Evolutionary conservation across 768 basidiomycete species (phyloP), one percentile per base, ranked within the genome.

Genomic region (Macrolepiota dolichaula): DNA sequence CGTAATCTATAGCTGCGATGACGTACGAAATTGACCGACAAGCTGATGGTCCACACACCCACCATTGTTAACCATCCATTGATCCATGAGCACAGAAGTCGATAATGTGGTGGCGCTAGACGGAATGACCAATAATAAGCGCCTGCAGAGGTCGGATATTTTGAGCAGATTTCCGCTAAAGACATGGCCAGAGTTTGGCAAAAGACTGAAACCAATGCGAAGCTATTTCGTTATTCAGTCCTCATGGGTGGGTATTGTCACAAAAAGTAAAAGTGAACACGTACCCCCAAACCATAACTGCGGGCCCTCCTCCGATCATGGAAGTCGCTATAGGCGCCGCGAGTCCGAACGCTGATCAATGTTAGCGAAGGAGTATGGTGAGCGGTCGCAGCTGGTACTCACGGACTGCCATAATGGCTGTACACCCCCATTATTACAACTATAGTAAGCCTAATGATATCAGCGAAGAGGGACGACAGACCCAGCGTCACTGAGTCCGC

Each of bases 61-160:
- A 86, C 85, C 66, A 87, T 75, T 1, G 83, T 85, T 17, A 88
- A 71, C 87, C 87, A 89, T 5, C 87, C 87, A 59, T 85, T 84
- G 51, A 88, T 82, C 83, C 87, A 89, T 15, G 83, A 85, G 2
- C 81, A 70, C 9, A 86, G 65, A 6, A 86, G 71, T 55, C 81
- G 76, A 59, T 76, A 79, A 52, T 73, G 75, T 0, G 85, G 81
- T 2, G 85, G 77, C 0, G 84, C 81, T 9, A 89, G 74, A 51
- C 82, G 79, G 64, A 83, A 87, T 49, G 83, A 81, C 87, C 87
- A 89, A 64, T 88, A 86, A 64, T 85, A 86, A 1, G 85, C 80
- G 15, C 85, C 85, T 0, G 84, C 84, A 0, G 84, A 83, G 1
- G 84, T 86, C 0, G 85, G 85, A 63, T 84, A 86, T 62, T 82